These are phyloP conservation scores for Reticulascus tulasneorum DNA, from an alignment of 2,329 filamentous ascomycete genomes.

Conservation along the genomic window DNA sequence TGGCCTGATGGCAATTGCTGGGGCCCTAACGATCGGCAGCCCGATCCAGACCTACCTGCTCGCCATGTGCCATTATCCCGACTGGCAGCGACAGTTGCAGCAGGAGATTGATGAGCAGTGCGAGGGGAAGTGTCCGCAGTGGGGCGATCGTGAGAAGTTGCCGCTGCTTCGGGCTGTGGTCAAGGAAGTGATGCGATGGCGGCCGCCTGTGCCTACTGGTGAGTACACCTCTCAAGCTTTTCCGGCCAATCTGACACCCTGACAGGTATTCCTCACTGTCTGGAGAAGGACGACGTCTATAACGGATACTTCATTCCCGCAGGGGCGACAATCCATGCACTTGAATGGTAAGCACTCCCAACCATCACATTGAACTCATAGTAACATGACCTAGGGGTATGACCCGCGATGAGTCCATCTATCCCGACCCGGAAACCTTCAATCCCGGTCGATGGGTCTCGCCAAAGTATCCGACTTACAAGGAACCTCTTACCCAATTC, in stretches of 20 bases:
- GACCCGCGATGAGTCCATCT: constrained; percentile 36
- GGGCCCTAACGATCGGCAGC: constrained; percentile 39
- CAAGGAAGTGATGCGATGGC: constrained; percentile 47
- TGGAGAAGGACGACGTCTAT: constrained; percentile 48
- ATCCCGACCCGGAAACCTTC: constrained; percentile 33
- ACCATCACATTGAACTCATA: background rate
- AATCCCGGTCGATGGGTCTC: constrained; percentile 36
- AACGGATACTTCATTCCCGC: constrained; percentile 48
- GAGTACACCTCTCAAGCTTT: no score
- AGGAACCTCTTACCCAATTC: constrained; percentile 32
- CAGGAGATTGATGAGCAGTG: constrained; percentile 36
- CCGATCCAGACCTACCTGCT: constrained; percentile 33
- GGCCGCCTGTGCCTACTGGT: constrained; percentile 51
- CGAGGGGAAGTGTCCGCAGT: constrained; percentile 38
- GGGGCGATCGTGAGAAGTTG: constrained; percentile 30
- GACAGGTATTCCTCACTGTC: constrained; percentile 44
- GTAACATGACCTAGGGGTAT: constrained; percentile 34
- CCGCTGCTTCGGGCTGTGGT: constrained; percentile 35
- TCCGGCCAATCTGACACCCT: constrained; percentile 7
- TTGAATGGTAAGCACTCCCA: constrained; percentile 9
- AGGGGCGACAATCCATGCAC: constrained; percentile 48
- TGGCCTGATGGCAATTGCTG: constrained; percentile 41
- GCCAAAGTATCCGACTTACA: constrained; percentile 33
- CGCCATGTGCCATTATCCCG: constrained; percentile 26
- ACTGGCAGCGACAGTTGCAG: constrained; percentile 29